Base-by-base conservation (phyloP, 1,139 yeast species). In the Zygoascus hellenicus region DNA sequence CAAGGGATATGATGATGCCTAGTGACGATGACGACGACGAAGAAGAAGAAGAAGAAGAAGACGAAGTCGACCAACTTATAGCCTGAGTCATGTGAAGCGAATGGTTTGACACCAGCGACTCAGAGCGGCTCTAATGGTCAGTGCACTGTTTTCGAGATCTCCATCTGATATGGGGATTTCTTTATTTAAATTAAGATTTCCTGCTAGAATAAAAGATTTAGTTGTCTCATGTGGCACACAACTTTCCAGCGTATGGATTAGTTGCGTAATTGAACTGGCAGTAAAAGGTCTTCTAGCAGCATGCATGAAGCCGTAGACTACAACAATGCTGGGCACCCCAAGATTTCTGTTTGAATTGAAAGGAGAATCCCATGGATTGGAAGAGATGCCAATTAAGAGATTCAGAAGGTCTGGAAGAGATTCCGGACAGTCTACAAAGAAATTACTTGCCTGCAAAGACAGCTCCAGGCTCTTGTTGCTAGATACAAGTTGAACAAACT, bases 21-120 rank as follows among this genome's bases (percentile, higher is more conserved):
- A 54, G 55, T 38, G 62, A 58, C 16, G 58, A 54, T 10, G 59
- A 52, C 9, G 59, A 56, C 13, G 54, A 54, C 15, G 54, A 54
- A 31, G 55, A 51, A n/a, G 50, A 47, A 13, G 46, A 45, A 5
- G 53, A 47, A 22, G 50, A 45, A 32, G 45, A 47, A 9, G 50
- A 43, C 26, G 37, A 32, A 9, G 41, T 28, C 14, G 42, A 36
- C 4, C 10, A 15, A 2, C n/a, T 31, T 14, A 31, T 31, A 4
- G 34, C 34, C 5, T n/a, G 7, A 22, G 7, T 22, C 26, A 22
- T 22, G 7, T 22, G 7, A 22, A 22, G 7, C 26, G 26, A 5
- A 19, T 19, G 15, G 33, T 9, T 4, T 32, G 31, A 9, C 17
- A 17, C 43, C 43, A 41, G n/a, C 33, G 26, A 10, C 19, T 22